Evolutionary conservation across 805 yeast genomes (phyloP).

Genomic region (Candida mattraensis): DNA sequence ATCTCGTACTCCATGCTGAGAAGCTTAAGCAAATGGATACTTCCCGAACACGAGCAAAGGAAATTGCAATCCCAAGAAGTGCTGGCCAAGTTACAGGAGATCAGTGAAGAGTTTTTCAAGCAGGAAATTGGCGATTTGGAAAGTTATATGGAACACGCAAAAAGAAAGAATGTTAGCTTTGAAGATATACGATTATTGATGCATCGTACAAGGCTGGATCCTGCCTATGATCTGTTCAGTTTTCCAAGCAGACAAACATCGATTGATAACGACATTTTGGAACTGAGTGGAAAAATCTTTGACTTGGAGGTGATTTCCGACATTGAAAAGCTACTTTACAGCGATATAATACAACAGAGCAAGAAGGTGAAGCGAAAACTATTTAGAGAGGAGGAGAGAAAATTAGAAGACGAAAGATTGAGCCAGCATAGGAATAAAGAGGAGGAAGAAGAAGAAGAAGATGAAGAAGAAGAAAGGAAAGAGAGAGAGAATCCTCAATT

Average conservation of each 20-base stretch:
- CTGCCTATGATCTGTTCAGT: constrained; percentile 18
- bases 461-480: constrained; percentile 5
- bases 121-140: constrained; percentile 37
- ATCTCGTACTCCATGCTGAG: constrained; percentile 16
- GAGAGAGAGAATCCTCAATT: constrained; percentile 2
- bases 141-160: constrained; percentile 35
- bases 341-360: constrained; percentile 16
- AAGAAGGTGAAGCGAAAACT: constrained; percentile 11
- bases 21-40: constrained; percentile 15
- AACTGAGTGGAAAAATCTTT: constrained; percentile 16
- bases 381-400: constrained; percentile 2
- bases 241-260: constrained; percentile 5
- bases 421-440: constrained; percentile 10
- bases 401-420: constrained; percentile 8
- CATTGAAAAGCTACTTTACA: constrained; percentile 27
- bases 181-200: constrained; percentile 37
- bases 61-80: constrained; percentile 25
- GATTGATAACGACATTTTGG: constrained; percentile 17
- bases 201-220: constrained; percentile 28
- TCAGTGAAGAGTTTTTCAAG: constrained; percentile 36
- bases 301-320: constrained; percentile 27
- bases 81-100: constrained; percentile 29
- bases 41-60: constrained; percentile 17
- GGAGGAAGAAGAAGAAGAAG: constrained; percentile 7
- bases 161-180: constrained; percentile 29